Base-by-base conservation (phyloP, 164 flowering plant species). In the Nymphaea thermarum region DNA sequence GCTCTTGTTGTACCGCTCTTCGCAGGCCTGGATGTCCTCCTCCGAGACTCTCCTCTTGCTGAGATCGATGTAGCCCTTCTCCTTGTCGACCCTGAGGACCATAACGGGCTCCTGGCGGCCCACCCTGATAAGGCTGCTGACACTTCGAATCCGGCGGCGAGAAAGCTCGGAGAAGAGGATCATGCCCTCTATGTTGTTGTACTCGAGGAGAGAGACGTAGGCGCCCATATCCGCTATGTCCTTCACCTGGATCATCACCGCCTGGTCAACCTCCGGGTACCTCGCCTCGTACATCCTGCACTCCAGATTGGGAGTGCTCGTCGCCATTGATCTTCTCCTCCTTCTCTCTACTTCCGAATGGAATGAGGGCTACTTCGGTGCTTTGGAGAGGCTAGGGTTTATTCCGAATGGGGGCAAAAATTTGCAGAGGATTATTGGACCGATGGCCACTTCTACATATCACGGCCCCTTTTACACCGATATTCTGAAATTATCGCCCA, bases 161-260 rank as follows among this genome's bases (percentile, higher is more conserved):
- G 98, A 93, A 51, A 93, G 87, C 85, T 93, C 98, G 10, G 97
- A 89, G 82, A 90, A 87, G 60, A 90, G 77, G 67, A 93, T 93
- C 96, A 93, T 90, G 2, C 96, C 98, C 80, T 93, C 98, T 65
- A 90, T 87, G 83, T 90, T 88, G 80, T 93, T 93, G 87, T 93
- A 93, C 82, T 93, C 98, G 10, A 93, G 85, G 2, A 93, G 82
- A 0, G 93, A 85, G 4, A 93, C 98, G 75, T 93, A 90, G 1
- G 98, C 96, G 25, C 96, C 93, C 85, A 88, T 90, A 71, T 90
- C 96, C 25, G 93, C 96, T 72, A 93, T 93, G 81, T 80, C 82
- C 84, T 90, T 86, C 60, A 93, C 98, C 70, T 93, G 96, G 4
- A 93, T 89, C 98, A 93, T 93, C 74, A 93, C 98, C 25, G 96